Conservation (phyloP, 495 filamentous ascomycete genomes). For the Lophiotrema nucula region DNA sequence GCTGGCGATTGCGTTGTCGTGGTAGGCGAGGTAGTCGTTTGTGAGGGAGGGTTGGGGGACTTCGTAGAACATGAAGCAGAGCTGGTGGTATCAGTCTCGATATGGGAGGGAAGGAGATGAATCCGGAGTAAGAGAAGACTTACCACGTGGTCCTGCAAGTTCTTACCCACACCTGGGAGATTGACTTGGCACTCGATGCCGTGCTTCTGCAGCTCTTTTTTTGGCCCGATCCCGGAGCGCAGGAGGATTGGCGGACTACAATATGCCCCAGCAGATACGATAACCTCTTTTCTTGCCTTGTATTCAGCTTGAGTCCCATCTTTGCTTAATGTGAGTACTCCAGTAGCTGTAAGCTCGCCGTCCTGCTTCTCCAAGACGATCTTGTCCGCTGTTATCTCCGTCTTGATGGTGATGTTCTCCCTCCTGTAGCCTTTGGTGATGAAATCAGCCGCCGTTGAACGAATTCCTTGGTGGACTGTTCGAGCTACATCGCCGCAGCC, state of each 20-base stretch:
- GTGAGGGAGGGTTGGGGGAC: conserved; percentile 46
- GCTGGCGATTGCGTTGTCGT: conserved; percentile 34
- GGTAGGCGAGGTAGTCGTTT: conserved; percentile 26
- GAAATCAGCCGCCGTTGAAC: conserved; percentile 17
- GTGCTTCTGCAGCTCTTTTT: conserved; percentile 10
- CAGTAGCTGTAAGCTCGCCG: conserved; percentile 1
- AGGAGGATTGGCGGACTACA: conserved; percentile 25
- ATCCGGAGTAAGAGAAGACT: not conserved
- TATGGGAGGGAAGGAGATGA: not conserved
- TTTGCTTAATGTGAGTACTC: not conserved
- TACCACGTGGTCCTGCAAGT: not conserved
- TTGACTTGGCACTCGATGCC: conserved; percentile 23
- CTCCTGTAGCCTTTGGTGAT: conserved; percentile 9
- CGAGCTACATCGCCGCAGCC: conserved; percentile 17
- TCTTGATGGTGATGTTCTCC: conserved; percentile 20
- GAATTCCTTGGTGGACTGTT: conserved; percentile 11
- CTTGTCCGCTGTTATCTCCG: conserved; percentile 10
- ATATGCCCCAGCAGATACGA: conserved; percentile 24
- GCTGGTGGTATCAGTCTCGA: not conserved
- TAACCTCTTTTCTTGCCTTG: conserved; percentile 24
- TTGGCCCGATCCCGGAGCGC: conserved; percentile 24
- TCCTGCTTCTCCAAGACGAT: conserved; percentile 1
- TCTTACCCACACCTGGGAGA: conserved; percentile 26
- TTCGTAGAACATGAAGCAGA: conserved; percentile 51
- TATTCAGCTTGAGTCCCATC: not conserved